Evolutionary conservation across 257 asterid genomes (phyloP).

Genomic region (Linderniella brevidens): DNA sequence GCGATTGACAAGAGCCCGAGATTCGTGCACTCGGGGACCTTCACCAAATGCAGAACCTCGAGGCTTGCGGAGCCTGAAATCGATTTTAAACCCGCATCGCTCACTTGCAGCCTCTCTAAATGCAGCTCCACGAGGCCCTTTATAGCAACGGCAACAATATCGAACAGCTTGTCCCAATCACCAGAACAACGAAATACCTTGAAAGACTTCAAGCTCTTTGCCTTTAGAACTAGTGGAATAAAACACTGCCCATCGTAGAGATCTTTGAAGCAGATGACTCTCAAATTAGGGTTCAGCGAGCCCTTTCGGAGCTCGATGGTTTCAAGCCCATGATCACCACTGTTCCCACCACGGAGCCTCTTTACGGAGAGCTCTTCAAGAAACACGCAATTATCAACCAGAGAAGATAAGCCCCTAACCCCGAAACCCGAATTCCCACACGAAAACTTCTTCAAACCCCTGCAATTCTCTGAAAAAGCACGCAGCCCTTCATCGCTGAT

Average conservation of each 20-base stretch:
- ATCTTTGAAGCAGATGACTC: constrained; percentile 1
- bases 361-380: constrained; percentile 73
- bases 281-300: neutral
- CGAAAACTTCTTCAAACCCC: constrained; percentile 51
- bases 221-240: neutral
- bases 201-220: constrained; percentile 1
- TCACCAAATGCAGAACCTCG: neutral
- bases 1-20: neutral
- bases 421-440: constrained; percentile 82
- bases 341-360: constrained; percentile 53
- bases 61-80: neutral
- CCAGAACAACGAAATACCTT: neutral
- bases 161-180: constrained; percentile 1
- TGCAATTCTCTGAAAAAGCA: constrained; percentile 41
- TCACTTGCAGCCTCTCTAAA: neutral
- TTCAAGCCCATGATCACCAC: constrained; percentile 25
- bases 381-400: constrained; percentile 44
- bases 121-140: constrained; percentile 29
- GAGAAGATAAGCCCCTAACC: constrained; percentile 54
- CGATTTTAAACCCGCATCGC: neutral
- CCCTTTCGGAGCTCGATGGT: constrained; percentile 14
- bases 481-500: constrained; percentile 62
- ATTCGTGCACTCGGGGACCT: constrained; percentile 4
- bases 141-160: constrained; percentile 19
- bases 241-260: constrained; percentile 4